Percentiles rank a stretch among this genome's conserved stretches.
These are phyloP conservation scores for Nitzschia putrida DNA, from an alignment of 108 stramenopile genomes.

Conservation along the genomic window DNA sequence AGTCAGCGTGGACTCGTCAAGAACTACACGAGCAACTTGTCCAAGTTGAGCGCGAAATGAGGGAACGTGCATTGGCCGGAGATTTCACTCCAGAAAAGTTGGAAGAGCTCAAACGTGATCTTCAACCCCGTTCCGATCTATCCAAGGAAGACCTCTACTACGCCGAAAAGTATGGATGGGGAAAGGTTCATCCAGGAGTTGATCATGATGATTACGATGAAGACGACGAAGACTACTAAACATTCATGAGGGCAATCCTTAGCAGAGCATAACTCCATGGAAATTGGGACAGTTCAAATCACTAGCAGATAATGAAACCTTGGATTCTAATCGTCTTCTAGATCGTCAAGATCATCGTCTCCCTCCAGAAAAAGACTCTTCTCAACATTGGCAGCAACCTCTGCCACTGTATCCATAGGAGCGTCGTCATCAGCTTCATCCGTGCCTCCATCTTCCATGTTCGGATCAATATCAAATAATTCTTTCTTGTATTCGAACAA, in stretches of 20 bases:
- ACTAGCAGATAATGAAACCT: conserved; percentile 2
- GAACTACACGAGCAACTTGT: conserved; percentile 78
- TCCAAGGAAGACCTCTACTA: conserved; percentile 32
- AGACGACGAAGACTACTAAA: conserved; percentile 15
- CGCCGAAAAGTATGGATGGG: conserved; percentile 68
- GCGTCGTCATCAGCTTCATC: conserved; percentile 17
- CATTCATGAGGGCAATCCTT: neutral
- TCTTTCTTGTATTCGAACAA: conserved; percentile 87
- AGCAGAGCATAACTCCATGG: neutral
- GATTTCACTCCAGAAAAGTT: conserved; percentile 83
- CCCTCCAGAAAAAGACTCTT: conserved; percentile 80
- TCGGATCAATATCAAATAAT: conserved; percentile 62
- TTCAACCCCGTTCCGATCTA: conserved; percentile 41
- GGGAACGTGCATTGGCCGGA: conserved; percentile 69
- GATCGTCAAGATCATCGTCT: conserved; percentile 85
- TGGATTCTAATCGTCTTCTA: conserved; percentile 62
- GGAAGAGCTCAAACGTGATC: conserved; percentile 55
- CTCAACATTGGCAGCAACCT: conserved; percentile 71
- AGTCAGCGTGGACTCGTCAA: conserved; percentile 69
- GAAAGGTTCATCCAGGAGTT: conserved; percentile 72
- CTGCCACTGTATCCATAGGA: conserved; percentile 38
- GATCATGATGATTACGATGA: conserved; percentile 60
- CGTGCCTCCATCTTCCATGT: neutral
- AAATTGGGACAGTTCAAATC: neutral
- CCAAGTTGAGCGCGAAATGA: conserved; percentile 50